Conservation (phyloP, 2,329 filamentous ascomycete species). For the Aureobasidium uvarum region DNA sequence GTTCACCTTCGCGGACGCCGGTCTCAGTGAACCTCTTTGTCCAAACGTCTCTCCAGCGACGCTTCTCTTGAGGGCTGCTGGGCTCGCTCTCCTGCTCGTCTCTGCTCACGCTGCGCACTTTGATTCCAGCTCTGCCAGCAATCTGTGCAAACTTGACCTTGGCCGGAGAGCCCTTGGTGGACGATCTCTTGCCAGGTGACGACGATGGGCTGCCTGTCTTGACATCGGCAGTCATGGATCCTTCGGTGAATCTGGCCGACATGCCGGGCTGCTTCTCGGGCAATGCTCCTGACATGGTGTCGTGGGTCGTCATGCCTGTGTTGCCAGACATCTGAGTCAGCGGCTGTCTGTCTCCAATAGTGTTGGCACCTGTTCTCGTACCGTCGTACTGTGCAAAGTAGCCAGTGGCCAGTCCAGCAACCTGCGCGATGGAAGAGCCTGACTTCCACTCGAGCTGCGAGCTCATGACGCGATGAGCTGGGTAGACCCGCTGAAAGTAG, state of each 20-base stretch:
- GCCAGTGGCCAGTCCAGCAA: constrained; percentile 36
- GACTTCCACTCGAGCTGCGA: constrained; percentile 38
- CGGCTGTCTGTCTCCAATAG: constrained; percentile 22
- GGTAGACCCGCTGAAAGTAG: constrained; percentile 28
- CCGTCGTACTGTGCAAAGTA: constrained; percentile 40
- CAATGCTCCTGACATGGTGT: constrained; percentile 7
- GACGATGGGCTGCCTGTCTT: constrained; percentile 21
- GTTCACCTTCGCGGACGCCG: constrained; percentile 2
- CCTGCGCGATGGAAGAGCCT: constrained; percentile 35
- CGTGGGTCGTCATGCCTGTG: constrained; percentile 24
- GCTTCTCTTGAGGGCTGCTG: constrained; percentile 34
- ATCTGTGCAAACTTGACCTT: constrained; percentile 50
- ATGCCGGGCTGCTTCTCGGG: constrained; percentile 11
- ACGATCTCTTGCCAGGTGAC: constrained; percentile 29
- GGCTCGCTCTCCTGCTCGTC: constrained; percentile 29
- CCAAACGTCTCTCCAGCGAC: constrained; percentile 39
- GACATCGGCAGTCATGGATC: constrained; percentile 24
- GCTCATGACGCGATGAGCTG: constrained; percentile 35
- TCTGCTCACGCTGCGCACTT: constrained; percentile 33
- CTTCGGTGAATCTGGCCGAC: constrained; percentile 28
- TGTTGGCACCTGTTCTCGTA: constrained; percentile 29
- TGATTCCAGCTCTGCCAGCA: constrained; percentile 47
- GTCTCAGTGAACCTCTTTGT: constrained; percentile 31
- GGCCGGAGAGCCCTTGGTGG: constrained; percentile 41
- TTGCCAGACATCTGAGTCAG: constrained; percentile 26